Percentiles rank a stretch among this genome's conserved stretches.
Evolutionary conservation across 83 land plant species (phyloP).

Genomic region (Picea mariana): DNA sequence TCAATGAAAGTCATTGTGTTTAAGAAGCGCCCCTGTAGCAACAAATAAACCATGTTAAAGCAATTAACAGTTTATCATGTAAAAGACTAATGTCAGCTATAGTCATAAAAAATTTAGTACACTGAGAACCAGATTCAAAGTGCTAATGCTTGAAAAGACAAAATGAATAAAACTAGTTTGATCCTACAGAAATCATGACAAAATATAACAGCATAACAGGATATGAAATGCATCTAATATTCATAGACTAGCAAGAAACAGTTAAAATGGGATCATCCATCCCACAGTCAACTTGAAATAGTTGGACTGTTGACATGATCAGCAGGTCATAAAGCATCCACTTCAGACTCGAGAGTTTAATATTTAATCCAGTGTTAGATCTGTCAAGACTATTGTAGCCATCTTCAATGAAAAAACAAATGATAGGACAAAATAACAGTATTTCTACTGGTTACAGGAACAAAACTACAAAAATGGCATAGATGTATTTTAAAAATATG

Average conservation of each 20-base stretch:
- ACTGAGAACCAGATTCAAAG: neutral
- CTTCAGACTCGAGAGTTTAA: no score
- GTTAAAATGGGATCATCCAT: neutral
- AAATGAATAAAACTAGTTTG: neutral
- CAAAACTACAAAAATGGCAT: no score
- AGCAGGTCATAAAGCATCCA: no score
- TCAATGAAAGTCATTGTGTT: conserved; percentile 69
- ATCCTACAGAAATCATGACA: neutral
- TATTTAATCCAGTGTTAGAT: no score
- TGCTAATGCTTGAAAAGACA: neutral
- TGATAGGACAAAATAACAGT: no score
- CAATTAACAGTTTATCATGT: neutral
- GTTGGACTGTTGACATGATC: no score
- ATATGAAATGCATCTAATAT: neutral
- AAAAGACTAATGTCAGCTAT: neutral
- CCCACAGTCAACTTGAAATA: neutral
- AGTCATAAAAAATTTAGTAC: neutral
- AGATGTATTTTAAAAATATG: no score
- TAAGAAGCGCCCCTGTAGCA: conserved; percentile 52
- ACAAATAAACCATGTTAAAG: neutral
- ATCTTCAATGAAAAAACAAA: no score
- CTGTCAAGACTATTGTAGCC: no score
- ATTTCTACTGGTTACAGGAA: no score
- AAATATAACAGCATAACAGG: neutral
- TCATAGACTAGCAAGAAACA: neutral